Evolutionary conservation across 140 eudicot species (phyloP).

Genomic region (Ambrosia hybrid): DNA sequence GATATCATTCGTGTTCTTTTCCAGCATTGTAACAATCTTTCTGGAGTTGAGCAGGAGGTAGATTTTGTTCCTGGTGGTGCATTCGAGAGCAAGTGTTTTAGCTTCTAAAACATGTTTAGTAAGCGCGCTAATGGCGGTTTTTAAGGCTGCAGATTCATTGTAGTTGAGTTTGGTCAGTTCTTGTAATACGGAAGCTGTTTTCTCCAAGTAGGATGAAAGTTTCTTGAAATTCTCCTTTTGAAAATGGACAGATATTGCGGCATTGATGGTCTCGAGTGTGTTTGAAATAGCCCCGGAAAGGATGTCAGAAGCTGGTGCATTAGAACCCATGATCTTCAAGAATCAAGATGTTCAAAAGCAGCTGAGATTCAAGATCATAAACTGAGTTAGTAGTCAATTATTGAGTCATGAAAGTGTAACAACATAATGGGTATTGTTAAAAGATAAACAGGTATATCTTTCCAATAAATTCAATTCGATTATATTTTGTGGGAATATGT

Average conservation of each 20-base stretch:
- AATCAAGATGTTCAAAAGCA: not conserved
- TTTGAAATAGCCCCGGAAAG: slow-evolving; percentile 22
- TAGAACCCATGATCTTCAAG: slow-evolving; percentile 23
- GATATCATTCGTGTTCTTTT: slow-evolving; percentile 37
- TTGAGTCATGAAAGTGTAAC: not conserved
- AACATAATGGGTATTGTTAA: too few species aligned
- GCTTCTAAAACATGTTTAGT: slow-evolving; percentile 25
- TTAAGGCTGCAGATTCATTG: slow-evolving; percentile 22
- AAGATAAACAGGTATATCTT: too few species aligned
- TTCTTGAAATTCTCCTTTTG: slow-evolving; percentile 49
- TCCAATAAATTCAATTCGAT: too few species aligned
- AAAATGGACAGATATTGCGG: slow-evolving; percentile 23
- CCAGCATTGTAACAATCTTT: slow-evolving; percentile 23
- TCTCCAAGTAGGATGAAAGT: slow-evolving; percentile 37
- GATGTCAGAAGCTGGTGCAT: slow-evolving; percentile 22
- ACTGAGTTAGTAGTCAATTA: slow-evolving; percentile 15
- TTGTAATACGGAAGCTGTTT: slow-evolving; percentile 24
- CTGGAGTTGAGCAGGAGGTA: slow-evolving; percentile 43
- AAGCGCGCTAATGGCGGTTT: slow-evolving; percentile 24
- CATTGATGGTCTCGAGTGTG: slow-evolving; percentile 31
- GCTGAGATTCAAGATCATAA: slow-evolving; percentile 19
- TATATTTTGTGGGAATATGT: too few species aligned
- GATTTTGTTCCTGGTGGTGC: slow-evolving; percentile 40
- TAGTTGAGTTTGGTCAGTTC: slow-evolving; percentile 14
- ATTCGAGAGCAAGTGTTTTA: slow-evolving; percentile 35